Percentiles rank a stretch among this genome's conserved stretches.
Evolutionary conservation across 352 stramenopile species (phyloP).

Genomic region (Lagenidium giganteum): DNA sequence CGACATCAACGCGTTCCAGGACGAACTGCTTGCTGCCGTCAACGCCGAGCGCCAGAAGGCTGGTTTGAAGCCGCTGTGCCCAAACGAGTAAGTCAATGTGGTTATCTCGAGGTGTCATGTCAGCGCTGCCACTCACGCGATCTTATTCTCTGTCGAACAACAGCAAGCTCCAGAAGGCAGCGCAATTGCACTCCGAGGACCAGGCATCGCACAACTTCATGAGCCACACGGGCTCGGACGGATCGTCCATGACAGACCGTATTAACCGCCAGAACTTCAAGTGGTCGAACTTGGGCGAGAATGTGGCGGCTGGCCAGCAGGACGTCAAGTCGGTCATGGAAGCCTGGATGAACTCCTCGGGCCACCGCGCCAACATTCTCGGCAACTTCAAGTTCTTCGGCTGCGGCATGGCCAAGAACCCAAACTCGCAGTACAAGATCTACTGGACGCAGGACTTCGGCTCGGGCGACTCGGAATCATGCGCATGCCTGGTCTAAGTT

Average conservation of each 20-base stretch:
- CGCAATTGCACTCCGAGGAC: conserved; percentile 23
- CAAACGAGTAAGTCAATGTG: too few species aligned
- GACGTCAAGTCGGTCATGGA: conserved; percentile 13
- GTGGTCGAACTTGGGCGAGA: conserved; percentile 25
- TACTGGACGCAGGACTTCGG: conserved; percentile 68
- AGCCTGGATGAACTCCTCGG: conserved; percentile 20
- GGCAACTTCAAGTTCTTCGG: conserved; percentile 40
- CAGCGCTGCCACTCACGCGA: too few species aligned
- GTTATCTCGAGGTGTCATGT: too few species aligned
- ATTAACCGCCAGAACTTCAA: conserved; percentile 36
- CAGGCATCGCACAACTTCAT: conserved; percentile 40
- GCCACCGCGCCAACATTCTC: conserved; percentile 22
- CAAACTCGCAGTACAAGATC: conserved; percentile 23
- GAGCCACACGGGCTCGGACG: conserved; percentile 35
- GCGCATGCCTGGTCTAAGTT: too few species aligned
- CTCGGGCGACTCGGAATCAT: too few species aligned
- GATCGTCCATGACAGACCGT: conserved; percentile 34
- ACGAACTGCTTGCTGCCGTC: conserved; percentile 34
- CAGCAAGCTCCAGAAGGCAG: conserved; percentile 20
- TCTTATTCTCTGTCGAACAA: conserved; percentile 22
- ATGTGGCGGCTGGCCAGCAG: conserved; percentile 23
- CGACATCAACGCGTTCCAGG: conserved; percentile 11
- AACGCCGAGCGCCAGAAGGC: conserved; percentile 37
- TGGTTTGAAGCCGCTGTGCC: conserved; percentile 25
- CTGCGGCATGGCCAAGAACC: conserved; percentile 25